Evolutionary conservation across 208 protist genomes (phyloP), one percentile per base, ranked within the genome.

Genomic region (Crithidia fasciculata): DNA sequence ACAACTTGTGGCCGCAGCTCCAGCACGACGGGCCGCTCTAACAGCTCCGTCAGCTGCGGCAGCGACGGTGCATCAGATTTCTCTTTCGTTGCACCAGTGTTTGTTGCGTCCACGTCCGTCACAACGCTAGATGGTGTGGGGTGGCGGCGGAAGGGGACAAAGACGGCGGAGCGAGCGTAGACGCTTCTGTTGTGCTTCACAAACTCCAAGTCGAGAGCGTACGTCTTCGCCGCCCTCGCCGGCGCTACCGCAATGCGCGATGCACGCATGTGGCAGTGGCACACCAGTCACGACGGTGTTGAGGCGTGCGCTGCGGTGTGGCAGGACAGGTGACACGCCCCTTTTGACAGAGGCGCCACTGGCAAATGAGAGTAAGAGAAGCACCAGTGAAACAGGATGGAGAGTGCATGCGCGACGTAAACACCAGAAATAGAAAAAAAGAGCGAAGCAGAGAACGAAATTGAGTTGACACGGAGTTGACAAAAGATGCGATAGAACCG

Each of bases 131-230:
- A 16, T 36, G 52, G 10, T 50, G 18, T 36, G 44, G 13, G 8
- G 40, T 15, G 40, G 15, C 62, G 68, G 9, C 62, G 39, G 39
- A 95, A 93, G 0, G 90, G 88, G 0, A 95, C 90, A 58, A 95
- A 85, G 4, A 86, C 90, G 4, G 84, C 76, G 28, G 86, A 78
- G 0, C 90, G 82, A 0, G 81, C 81, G 55, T 85, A 80, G 5
- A 81, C 59, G 19, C 36, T 36, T 9, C 83, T 76, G 50, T 78
- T 47, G 36, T 74, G 89, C 81, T 91, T 93, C 47, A 95, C 49
- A 76, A 93, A 95, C 80, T 95, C 88, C 15, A 90, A 50, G 62
- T 95, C 90, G 0, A 90, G 58, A 8, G 88, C 90, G 18, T 92
- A 76, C 8, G 53, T 43, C 58, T 18, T 41, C 13, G 44, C 28